phyloP scores from a whole-genome alignment of 495 filamentous ascomycete species.

The Neurospora sp. region DNA sequence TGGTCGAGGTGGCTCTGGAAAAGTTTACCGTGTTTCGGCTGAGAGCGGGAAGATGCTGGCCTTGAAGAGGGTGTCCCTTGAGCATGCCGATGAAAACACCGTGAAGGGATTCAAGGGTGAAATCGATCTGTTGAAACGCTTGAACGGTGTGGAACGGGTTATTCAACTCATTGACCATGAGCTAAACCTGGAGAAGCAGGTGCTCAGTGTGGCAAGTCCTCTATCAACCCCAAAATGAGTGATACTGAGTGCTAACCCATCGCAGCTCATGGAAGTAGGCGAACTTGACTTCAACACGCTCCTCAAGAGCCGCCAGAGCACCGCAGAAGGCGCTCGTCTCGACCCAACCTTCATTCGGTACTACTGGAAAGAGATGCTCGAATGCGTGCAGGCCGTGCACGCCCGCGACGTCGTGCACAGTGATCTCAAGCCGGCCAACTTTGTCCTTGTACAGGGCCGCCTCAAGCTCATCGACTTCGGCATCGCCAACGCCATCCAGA shows the following conservation, averaged over 20 bases:
- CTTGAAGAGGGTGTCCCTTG: constrained; percentile 82
- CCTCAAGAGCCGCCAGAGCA: constrained; percentile 56
- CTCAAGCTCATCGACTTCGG: constrained; percentile 92
- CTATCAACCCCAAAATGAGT: constrained; percentile 6
- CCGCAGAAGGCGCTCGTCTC: constrained; percentile 63
- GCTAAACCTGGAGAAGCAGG: constrained; percentile 78
- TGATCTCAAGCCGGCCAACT: constrained; percentile 92
- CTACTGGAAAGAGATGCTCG: constrained; percentile 99
- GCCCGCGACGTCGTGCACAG: constrained; percentile 86
- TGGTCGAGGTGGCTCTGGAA: constrained; percentile 81
- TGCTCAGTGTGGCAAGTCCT: constrained; percentile 61
- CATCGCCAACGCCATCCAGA: constrained; percentile 91
- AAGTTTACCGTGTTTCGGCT: constrained; percentile 93
- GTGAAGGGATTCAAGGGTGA: constrained; percentile 91
- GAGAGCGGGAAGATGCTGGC: constrained; percentile 94
- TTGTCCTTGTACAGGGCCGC: constrained; percentile 74
- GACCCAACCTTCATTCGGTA: constrained; percentile 87
- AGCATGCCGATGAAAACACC: constrained; percentile 75
- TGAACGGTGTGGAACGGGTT: constrained; percentile 77
- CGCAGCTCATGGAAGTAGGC: constrained; percentile 88
- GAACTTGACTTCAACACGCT: constrained; percentile 91
- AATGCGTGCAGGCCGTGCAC: constrained; percentile 85
- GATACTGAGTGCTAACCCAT: constrained; percentile 1
- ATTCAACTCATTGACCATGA: constrained; percentile 88
- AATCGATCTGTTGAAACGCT: constrained; percentile 79